Percentiles rank a stretch among this genome's conserved stretches.
Evolutionary conservation across 1,284 basidiomycete genomes (phyloP).

Genomic region (Irpex sp.): DNA sequence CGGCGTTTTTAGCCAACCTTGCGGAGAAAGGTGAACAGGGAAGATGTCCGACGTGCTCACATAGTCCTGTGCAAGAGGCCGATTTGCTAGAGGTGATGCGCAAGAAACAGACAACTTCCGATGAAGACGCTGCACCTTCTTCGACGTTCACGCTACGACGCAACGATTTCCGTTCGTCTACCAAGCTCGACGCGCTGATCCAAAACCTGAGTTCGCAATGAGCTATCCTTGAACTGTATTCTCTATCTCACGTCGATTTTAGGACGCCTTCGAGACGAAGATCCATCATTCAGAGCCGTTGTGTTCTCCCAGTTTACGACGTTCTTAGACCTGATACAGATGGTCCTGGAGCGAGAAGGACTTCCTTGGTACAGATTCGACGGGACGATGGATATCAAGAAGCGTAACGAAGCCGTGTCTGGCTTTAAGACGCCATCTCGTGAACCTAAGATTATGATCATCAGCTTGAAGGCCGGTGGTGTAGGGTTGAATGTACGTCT

Average conservation of each 20-base stretch:
- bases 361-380: conserved; percentile 86
- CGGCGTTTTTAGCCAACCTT: conserved; percentile 62
- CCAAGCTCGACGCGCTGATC: conserved; percentile 78
- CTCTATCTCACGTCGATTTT: neutral
- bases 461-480: conserved; percentile 93
- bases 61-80: conserved; percentile 63
- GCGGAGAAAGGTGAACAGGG: conserved; percentile 65
- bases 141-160: conserved; percentile 58
- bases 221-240: neutral
- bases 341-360: conserved; percentile 70
- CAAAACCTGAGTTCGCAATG: conserved; percentile 55
- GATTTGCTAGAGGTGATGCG: conserved; percentile 67
- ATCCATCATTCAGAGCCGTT: conserved; percentile 80
- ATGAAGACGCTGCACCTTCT: conserved; percentile 32
- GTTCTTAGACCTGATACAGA: conserved; percentile 81
- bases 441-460: conserved; percentile 77
- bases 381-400: conserved; percentile 88
- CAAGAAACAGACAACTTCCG: conserved; percentile 23
- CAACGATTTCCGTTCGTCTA: conserved; percentile 86
- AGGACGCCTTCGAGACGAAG: conserved; percentile 65
- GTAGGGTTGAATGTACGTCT: conserved; percentile 78
- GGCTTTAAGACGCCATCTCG: conserved; percentile 68
- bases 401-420: conserved; percentile 72
- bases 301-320: conserved; percentile 88
- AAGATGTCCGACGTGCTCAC: conserved; percentile 69